Percentiles rank a stretch among this genome's conserved stretches.
Evolutionary conservation across 345 rosid species (phyloP).

Genomic region (Diplotaxis tenuifolia): DNA sequence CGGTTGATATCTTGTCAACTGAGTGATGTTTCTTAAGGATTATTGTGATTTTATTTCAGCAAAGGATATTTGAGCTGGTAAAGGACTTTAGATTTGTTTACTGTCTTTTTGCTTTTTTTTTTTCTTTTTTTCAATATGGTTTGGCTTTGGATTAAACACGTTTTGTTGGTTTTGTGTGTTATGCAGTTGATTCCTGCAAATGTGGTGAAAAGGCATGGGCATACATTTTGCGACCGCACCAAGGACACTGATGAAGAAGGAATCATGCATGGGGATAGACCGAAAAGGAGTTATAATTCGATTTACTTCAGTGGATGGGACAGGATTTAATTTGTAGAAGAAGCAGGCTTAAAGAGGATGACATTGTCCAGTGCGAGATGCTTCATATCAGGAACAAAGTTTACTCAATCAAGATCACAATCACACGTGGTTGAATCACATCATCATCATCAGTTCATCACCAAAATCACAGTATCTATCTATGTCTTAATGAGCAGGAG

Average conservation of each 20-base stretch:
- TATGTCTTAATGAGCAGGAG: neutral
- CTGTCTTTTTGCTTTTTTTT: neutral
- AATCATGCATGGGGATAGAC: neutral
- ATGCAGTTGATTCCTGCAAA: slow-evolving; percentile 21
- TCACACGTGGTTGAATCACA: neutral
- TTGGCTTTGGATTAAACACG: neutral
- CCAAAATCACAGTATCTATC: neutral
- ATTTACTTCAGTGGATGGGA: slow-evolving; percentile 24
- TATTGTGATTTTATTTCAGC: too few relatives aligned
- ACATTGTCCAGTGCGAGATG: slow-evolving; percentile 4
- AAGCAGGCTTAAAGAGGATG: slow-evolving; percentile 1
- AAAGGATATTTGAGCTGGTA: slow-evolving; percentile 22
- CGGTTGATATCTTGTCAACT: too few relatives aligned
- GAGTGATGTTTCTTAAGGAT: too few relatives aligned
- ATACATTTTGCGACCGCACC: neutral
- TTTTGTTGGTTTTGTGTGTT: neutral
- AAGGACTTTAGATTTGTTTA: neutral
- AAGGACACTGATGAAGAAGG: slow-evolving; percentile 24
- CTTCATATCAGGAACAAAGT: too few relatives aligned
- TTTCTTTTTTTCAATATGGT: neutral
- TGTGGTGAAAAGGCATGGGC: neutral
- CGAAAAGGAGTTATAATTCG: slow-evolving; percentile 5
- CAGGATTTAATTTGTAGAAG: slow-evolving; percentile 33
- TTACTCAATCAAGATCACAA: neutral
- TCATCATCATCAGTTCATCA: neutral